phyloP scores from a whole-genome alignment of 1,284 basidiomycete genomes.

The Irpex rosettiformis region DNA sequence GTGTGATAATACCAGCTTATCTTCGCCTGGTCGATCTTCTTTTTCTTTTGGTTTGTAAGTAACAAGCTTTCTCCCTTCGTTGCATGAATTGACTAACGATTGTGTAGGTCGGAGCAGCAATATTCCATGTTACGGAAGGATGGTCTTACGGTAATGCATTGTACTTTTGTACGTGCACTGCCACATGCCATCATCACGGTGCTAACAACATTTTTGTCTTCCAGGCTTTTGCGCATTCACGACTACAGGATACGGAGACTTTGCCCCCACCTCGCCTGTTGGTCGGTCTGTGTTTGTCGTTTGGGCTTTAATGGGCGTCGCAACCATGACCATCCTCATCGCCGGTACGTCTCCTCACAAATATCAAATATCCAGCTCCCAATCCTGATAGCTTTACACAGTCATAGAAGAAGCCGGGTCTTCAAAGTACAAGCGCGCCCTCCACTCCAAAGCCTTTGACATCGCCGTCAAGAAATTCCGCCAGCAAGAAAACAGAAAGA shows the following conservation, averaged over 20 bases:
- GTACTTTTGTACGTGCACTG: constrained; percentile 63
- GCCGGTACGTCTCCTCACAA: constrained; percentile 45
- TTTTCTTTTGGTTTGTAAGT: constrained; percentile 55
- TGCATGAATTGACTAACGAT: background rate
- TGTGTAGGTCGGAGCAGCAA: constrained; percentile 46
- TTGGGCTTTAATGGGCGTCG: constrained; percentile 79
- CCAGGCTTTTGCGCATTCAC: constrained; percentile 52
- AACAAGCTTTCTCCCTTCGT: background rate
- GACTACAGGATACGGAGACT: constrained; percentile 73
- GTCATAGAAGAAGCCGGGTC: constrained; percentile 66
- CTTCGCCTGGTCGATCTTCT: constrained; percentile 46
- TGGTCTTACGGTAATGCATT: constrained; percentile 52
- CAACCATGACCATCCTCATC: constrained; percentile 69
- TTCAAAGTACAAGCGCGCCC: constrained; percentile 47
- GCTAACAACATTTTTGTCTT: constrained; percentile 16
- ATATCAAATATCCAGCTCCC: background rate
- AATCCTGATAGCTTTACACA: constrained; percentile 24
- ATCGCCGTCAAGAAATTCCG: constrained; percentile 46
- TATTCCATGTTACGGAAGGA: constrained; percentile 51
- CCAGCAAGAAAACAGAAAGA: constrained; percentile 22
- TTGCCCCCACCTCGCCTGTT: constrained; percentile 54
- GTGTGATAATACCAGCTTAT: constrained; percentile 27
- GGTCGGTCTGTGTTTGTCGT: constrained; percentile 78
- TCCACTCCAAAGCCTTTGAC: constrained; percentile 45
- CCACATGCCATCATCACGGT: background rate